Evolutionary conservation across 2,329 filamentous ascomycete species (phyloP).

Genomic region (Teratosphaeria pseudoeucalypti): DNA sequence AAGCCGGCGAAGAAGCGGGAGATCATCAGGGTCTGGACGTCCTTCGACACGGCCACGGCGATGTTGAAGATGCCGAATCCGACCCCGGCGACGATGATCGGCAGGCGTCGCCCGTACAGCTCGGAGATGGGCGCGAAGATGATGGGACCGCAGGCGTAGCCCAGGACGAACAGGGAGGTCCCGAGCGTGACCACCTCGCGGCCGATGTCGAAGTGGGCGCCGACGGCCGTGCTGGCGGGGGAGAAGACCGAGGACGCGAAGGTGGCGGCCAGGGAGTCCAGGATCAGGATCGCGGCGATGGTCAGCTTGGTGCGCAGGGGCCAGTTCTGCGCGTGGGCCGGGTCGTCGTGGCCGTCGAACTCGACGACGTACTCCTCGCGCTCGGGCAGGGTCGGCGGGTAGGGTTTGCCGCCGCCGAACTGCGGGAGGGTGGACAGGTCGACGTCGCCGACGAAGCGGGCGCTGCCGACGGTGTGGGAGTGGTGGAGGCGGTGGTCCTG

Average conservation of each 20-base stretch:
- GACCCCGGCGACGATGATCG: slow-evolving; percentile 24
- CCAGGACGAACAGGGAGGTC: slow-evolving; percentile 30
- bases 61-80: slow-evolving; percentile 38
- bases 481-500: slow-evolving; percentile 62
- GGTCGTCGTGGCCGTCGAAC: slow-evolving; percentile 75
- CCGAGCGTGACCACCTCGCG: slow-evolving; percentile 28
- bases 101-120: slow-evolving; percentile 24
- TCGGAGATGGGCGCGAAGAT: slow-evolving; percentile 43
- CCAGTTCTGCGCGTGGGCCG: slow-evolving; percentile 78
- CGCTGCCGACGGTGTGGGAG: slow-evolving; percentile 55
- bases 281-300: slow-evolving; percentile 58
- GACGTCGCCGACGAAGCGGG: slow-evolving; percentile 21
- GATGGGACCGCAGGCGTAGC: slow-evolving; percentile 27
- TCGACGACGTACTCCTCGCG: slow-evolving; percentile 70
- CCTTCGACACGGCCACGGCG: slow-evolving; percentile 30
- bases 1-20: slow-evolving; percentile 29
- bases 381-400: slow-evolving; percentile 58
- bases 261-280: slow-evolving; percentile 60
- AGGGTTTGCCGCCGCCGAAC: slow-evolving; percentile 66
- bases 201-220: slow-evolving; percentile 32
- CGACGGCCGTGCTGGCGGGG: slow-evolving; percentile 33
- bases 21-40: slow-evolving; percentile 29
- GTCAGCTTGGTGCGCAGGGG: slow-evolving; percentile 60
- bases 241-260: slow-evolving; percentile 40
- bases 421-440: slow-evolving; percentile 44